Base-by-base conservation (phyloP, 1,284 basidiomycete species). In the Ceratorhiza oryzae-sativae region DNA sequence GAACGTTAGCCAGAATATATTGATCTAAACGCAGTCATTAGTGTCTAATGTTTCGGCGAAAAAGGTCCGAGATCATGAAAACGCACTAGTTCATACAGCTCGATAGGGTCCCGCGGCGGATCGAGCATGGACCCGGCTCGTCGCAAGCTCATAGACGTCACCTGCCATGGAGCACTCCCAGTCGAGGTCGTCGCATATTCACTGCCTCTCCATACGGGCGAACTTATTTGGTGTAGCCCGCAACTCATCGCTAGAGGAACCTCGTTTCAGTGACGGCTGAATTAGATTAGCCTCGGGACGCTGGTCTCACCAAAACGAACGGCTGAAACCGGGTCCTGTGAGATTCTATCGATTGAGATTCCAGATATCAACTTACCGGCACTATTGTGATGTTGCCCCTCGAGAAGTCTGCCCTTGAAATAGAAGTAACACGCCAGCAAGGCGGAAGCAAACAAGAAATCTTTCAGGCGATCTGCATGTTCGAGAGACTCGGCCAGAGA, bases 371-470 rank as follows among this genome's bases (percentile, higher is more conserved):
- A 86, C 0, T 90, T 15, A 68, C 65, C 90, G 0, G 88, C 86
- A 73, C 86, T 87, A 0, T 86, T 86, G 77, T 92, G 88, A 77
- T 89, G 90, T 76, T 87, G 87, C 8, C 90, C 90, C 77, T 93
- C 91, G 23, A 89, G 79, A 4, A 89, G 80, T 39, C 91, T 86
- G 8, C 90, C 90, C 75, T 88, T 90, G 36, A 89, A 86, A 36
- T 91, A 81, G 79, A 90, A 90, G 79, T 92, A 92, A 71, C 87
- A 78, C 10, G 91, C 87, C 59, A 93, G 79, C 25, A 93, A 82
- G 77, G 89, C 91, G 8, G 88, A 89, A 1, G 89, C 88, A 63
- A 72, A 71, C 49, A 74, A 51, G 56, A 75, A 75, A 67, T 75
- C 72, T 49, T 72, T 71, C 25, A 87, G 81, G 51, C 85, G 83